Conservation (phyloP, 345 rosid species). For the Eucalyptus pauciflora region DNA sequence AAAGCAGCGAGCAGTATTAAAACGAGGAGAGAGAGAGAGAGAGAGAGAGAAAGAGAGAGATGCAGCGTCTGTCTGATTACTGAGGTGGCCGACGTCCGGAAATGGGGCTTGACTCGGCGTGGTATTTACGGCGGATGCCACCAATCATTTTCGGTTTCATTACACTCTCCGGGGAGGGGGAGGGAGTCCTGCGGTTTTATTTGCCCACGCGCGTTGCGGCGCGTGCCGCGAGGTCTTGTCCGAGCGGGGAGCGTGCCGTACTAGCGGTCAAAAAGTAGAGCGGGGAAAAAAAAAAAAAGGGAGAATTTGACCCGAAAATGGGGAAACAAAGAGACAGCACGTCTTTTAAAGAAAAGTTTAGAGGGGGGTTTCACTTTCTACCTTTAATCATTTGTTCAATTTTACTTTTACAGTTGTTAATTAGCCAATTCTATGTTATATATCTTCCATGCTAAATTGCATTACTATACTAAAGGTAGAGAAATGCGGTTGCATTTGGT, state of each 20-base stretch:
- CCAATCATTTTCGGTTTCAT: not conserved
- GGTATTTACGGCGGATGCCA: not conserved
- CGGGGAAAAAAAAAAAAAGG: not conserved
- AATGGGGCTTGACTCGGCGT: not conserved
- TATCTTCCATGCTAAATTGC: accelerated
- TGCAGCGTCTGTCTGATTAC: not conserved
- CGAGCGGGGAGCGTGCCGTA: not conserved
- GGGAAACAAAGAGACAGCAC: not conserved
- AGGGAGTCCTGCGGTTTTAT: not conserved
- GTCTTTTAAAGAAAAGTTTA: not conserved
- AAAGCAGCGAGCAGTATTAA: not conserved
- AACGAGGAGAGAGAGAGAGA: not conserved
- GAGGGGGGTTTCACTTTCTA: accelerated
- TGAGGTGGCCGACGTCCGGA: not conserved
- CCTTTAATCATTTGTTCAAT: not conserved
- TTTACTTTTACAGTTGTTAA: not conserved
- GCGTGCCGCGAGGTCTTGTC: not conserved
- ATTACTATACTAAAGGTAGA: accelerated
- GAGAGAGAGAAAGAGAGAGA: too few relatives aligned
- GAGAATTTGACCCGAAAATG: not conserved
- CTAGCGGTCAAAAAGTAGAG: not conserved
- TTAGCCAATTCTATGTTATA: accelerated
- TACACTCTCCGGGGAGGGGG: not conserved
- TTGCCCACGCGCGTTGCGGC: not conserved
- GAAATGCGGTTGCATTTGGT: accelerated